phyloP scores from a whole-genome alignment of 768 basidiomycete species.

The Gautieria morchelliformis region DNA sequence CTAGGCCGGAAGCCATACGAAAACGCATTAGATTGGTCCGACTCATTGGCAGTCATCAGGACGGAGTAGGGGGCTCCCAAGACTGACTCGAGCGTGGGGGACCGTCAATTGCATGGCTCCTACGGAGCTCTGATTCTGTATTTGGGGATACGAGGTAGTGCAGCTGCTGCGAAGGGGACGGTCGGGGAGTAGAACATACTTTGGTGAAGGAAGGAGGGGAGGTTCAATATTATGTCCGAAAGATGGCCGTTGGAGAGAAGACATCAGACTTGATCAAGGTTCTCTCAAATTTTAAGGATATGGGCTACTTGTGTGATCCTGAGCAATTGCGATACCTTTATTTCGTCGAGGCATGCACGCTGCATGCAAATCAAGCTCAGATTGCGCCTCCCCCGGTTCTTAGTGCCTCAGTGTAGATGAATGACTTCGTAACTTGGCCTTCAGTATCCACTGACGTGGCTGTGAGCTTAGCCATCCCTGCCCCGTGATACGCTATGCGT shows the following conservation, averaged over 20 bases:
- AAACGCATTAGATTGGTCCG: slow-evolving; percentile 83
- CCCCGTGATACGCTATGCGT: too few relatives aligned
- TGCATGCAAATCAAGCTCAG: too few relatives aligned
- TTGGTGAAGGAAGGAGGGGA: slow-evolving; percentile 72
- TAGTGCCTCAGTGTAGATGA: too few relatives aligned
- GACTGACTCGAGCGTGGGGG: slow-evolving; percentile 38
- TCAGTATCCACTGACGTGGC: too few relatives aligned
- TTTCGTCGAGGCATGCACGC: too few relatives aligned
- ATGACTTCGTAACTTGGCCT: too few relatives aligned
- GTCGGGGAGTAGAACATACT: slow-evolving; percentile 79
- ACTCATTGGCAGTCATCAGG: slow-evolving; percentile 79
- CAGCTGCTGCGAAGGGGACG: slow-evolving; percentile 65
- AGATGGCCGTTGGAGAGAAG: slow-evolving; percentile 23
- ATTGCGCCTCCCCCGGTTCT: too few relatives aligned
- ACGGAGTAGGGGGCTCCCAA: slow-evolving; percentile 86
- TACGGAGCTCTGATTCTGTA: slow-evolving; percentile 33
- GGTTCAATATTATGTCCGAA: too few relatives aligned
- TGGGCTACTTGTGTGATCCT: too few relatives aligned
- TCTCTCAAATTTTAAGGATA: too few relatives aligned
- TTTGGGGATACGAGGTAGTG: slow-evolving; percentile 41
- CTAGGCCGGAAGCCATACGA: slow-evolving; percentile 91
- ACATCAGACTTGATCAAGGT: slow-evolving; percentile 22
- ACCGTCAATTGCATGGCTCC: slow-evolving; percentile 23
- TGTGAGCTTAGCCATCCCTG: too few relatives aligned
- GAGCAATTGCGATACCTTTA: too few relatives aligned